A percentile compares a stretch with the other conserved stretches of the same genome.
These are phyloP conservation scores for Musa schizocarpa DNA, from an alignment of 176 grass and related monocot species.

Conservation along the genomic window DNA sequence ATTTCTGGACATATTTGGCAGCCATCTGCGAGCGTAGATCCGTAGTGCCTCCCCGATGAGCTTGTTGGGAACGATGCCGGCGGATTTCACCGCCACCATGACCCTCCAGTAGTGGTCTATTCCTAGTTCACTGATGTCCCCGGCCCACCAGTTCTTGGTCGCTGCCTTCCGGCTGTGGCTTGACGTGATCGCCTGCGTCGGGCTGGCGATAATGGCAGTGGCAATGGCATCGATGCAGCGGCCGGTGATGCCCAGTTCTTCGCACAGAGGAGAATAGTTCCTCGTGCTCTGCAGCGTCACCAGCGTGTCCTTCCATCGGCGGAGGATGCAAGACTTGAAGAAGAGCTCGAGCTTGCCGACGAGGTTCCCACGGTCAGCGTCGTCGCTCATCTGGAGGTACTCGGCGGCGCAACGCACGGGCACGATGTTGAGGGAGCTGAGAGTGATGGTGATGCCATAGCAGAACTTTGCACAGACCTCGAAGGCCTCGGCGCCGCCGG, in stretches of 20 bases:
- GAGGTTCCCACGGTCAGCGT: conserved; percentile 69
- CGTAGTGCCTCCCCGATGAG: conserved; percentile 64
- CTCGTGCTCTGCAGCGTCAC: conserved; percentile 55
- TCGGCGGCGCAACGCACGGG: conserved; percentile 65
- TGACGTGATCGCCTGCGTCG: not conserved
- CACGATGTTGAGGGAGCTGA: conserved; percentile 79
- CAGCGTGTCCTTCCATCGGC: conserved; percentile 87
- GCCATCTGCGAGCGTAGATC: conserved; percentile 59
- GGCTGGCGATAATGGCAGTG: conserved; percentile 38
- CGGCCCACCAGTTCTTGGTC: conserved; percentile 53
- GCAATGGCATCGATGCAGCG: conserved; percentile 70
- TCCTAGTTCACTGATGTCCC: conserved; percentile 61
- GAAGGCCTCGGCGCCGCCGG: conserved; percentile 68
- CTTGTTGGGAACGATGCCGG: conserved; percentile 51
- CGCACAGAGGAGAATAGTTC: conserved; percentile 41
- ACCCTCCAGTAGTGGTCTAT: conserved; percentile 91
- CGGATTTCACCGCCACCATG: conserved; percentile 81
- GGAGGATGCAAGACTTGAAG: conserved; percentile 75
- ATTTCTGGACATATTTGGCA: conserved; percentile 31
- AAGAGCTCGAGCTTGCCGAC: conserved; percentile 73
- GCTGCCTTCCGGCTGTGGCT: conserved; percentile 17
- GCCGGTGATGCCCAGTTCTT: conserved; percentile 74
- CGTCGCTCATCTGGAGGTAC: conserved; percentile 85
- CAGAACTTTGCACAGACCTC: conserved; percentile 91
- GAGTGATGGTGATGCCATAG: conserved; percentile 78